Conservation (phyloP, 352 stramenopile genomes). For the Globisporangium okanoganense region DNA sequence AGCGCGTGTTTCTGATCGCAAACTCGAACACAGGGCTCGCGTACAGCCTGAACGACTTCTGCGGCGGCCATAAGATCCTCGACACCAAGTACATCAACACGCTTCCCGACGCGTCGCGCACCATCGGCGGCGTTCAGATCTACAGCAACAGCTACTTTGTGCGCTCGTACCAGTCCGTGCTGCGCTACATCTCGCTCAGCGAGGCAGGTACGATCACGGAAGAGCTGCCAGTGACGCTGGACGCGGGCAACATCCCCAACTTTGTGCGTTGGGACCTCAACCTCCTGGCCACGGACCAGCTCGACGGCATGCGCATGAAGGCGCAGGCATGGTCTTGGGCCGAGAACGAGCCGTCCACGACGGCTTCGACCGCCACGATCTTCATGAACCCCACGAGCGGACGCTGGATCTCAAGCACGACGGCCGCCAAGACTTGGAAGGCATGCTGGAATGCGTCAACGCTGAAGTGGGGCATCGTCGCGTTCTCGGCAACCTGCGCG, state of each 20-base stretch:
- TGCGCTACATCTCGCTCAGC: slow-evolving; percentile 52
- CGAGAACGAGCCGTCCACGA: slow-evolving; percentile 37
- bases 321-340: slow-evolving; percentile 67
- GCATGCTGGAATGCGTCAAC: slow-evolving; percentile 34
- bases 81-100: slow-evolving; percentile 25
- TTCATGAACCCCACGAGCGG: slow-evolving; percentile 39
- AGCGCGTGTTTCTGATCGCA: slow-evolving; percentile 50
- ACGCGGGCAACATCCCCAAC: slow-evolving; percentile 30
- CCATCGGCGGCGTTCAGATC: slow-evolving; percentile 27
- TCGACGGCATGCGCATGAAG: slow-evolving; percentile 42
- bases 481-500: slow-evolving; percentile 35
- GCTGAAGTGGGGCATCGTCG: slow-evolving; percentile 38
- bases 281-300: slow-evolving; percentile 47
- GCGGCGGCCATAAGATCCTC: slow-evolving; percentile 40
- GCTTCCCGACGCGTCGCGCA: slow-evolving; percentile 38
- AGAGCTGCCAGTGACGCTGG: slow-evolving; percentile 25
- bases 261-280: slow-evolving; percentile 54
- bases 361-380: slow-evolving; percentile 26
- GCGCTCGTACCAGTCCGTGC: slow-evolving; percentile 41
- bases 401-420: slow-evolving; percentile 42
- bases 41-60: slow-evolving; percentile 48
- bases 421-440: slow-evolving; percentile 32
- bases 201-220: slow-evolving; percentile 22
- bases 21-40: slow-evolving; percentile 41
- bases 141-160: slow-evolving; percentile 21